Evolutionary conservation across 106 monocot species (phyloP).

Genomic region (Dendrobium catenatum): DNA sequence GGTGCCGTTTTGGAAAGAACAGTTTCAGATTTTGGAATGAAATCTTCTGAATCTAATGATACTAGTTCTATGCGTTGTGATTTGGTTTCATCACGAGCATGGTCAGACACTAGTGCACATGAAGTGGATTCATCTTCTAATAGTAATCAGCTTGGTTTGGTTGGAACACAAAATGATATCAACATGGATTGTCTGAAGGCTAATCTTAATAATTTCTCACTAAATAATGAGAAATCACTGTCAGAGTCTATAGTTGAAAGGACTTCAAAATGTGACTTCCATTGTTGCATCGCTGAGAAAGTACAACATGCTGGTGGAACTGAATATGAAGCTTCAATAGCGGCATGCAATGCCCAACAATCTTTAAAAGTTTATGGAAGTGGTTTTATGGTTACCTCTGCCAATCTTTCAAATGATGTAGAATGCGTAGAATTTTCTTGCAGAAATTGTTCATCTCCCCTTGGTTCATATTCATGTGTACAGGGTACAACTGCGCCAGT

Average conservation of each 20-base stretch:
- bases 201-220: background rate
- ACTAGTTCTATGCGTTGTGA: background rate
- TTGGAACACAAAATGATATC: slow-evolving; percentile 3
- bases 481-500: slow-evolving; percentile 19
- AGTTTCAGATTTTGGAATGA: slow-evolving; percentile 1
- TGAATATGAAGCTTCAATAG: background rate
- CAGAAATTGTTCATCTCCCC: slow-evolving; percentile 47
- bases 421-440: slow-evolving; percentile 65
- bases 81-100: slow-evolving; percentile 7
- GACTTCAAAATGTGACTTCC: slow-evolving; percentile 1
- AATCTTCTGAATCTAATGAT: slow-evolving; percentile 7
- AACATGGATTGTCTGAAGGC: background rate
- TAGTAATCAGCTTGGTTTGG: slow-evolving; percentile 11
- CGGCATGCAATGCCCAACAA: background rate
- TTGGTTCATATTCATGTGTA: slow-evolving; percentile 65
- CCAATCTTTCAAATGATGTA: slow-evolving; percentile 42
- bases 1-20: background rate
- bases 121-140: slow-evolving; percentile 1
- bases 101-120: background rate
- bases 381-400: slow-evolving; percentile 50
- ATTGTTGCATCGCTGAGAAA: slow-evolving; percentile 4
- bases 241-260: slow-evolving; percentile 8
- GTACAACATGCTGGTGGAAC: background rate
- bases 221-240: slow-evolving; percentile 5
- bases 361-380: slow-evolving; percentile 23